These are phyloP conservation scores for Geranium brycei DNA, from an alignment of 345 rosid species.

Conservation along the genomic window DNA sequence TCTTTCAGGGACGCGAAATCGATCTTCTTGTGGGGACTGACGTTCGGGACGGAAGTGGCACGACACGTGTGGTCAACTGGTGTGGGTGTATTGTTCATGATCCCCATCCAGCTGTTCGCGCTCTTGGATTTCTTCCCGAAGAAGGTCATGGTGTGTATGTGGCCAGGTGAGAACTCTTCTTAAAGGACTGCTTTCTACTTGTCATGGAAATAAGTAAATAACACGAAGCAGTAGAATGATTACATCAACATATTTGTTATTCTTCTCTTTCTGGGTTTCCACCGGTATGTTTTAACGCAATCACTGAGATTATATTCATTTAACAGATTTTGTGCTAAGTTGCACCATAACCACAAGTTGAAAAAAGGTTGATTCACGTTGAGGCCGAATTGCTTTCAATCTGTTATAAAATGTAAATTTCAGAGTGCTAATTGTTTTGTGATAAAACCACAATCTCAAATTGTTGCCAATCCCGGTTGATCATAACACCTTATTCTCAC, in stretches of 20 bases:
- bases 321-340: too few relatives aligned
- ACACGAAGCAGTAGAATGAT: not conserved
- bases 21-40: conserved; percentile 77
- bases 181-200: not conserved
- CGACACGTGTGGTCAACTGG: conserved; percentile 72
- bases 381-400: too few relatives aligned
- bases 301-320: too few relatives aligned
- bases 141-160: conserved; percentile 96
- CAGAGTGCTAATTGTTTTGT: too few relatives aligned
- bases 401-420: too few relatives aligned
- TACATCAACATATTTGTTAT: not conserved
- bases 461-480: too few relatives aligned
- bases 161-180: conserved; percentile 34
- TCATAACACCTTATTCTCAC: too few relatives aligned
- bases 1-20: conserved; percentile 61
- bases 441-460: too few relatives aligned
- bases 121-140: conserved; percentile 96
- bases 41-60: conserved; percentile 83
- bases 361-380: too few relatives aligned
- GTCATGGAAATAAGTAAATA: not conserved
- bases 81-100: conserved; percentile 88
- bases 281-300: too few relatives aligned
- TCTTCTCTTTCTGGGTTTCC: too few relatives aligned
- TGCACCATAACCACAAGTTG: too few relatives aligned
- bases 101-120: conserved; percentile 88